Evolutionary conservation across 139 green algal genomes (phyloP).

Genomic region (Nannochloris sp.): DNA sequence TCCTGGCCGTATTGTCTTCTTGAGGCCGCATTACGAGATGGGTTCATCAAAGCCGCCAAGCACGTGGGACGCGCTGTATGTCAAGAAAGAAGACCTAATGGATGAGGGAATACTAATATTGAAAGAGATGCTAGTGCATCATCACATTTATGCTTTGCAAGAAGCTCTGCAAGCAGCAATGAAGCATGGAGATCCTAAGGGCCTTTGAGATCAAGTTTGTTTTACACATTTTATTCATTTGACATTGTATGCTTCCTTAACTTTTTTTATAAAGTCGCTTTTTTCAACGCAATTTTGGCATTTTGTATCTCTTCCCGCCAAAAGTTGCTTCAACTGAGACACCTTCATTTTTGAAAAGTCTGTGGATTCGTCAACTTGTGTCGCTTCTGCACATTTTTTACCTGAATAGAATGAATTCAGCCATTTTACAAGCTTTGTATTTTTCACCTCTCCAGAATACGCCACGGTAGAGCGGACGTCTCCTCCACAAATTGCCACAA

Average conservation of each 20-base stretch:
- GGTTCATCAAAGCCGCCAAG: not conserved
- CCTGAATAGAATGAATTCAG: constrained; percentile 52
- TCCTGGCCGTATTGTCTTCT: constrained; percentile 16
- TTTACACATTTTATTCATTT: not conserved
- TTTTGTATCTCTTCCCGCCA: constrained; percentile 37
- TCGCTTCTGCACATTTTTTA: constrained; percentile 39
- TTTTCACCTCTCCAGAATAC: constrained; percentile 46
- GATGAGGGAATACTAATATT: constrained; percentile 24
- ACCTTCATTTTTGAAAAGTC: constrained; percentile 52
- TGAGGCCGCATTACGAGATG: constrained; percentile 14
- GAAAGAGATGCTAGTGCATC: constrained; percentile 21
- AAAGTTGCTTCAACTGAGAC: constrained; percentile 59
- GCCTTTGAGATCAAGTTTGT: not conserved
- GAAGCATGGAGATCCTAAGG: not conserved
- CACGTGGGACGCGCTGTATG: constrained; percentile 29
- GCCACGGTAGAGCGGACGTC: constrained; percentile 1
- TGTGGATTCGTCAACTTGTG: constrained; percentile 42
- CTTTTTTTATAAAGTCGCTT: constrained; percentile 43
- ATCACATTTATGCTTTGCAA: not conserved
- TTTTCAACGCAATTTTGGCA: constrained; percentile 69
- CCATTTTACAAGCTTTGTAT: constrained; percentile 38
- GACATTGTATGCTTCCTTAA: constrained; percentile 29
- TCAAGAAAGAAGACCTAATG: constrained; percentile 20
- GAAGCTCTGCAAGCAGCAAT: not conserved
- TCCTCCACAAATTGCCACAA: constrained; percentile 68